Evolutionary conservation across 768 basidiomycete genomes (phyloP).

Genomic region (Omphalotus guepiniiformis): DNA sequence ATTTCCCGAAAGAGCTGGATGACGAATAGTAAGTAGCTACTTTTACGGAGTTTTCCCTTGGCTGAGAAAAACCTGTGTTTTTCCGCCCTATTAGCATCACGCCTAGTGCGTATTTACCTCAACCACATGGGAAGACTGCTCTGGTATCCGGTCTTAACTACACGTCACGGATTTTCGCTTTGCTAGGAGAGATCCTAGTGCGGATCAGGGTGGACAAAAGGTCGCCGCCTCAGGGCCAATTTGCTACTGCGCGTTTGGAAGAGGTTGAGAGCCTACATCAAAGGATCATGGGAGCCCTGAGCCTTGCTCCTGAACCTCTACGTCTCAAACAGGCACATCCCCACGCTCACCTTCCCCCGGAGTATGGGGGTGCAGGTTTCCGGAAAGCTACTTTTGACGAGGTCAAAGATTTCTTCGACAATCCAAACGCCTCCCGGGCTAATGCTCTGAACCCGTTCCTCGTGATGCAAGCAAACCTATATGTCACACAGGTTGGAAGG

Average conservation of each 20-base stretch:
- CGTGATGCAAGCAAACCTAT: conserved; percentile 90
- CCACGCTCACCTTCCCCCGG: conserved; percentile 47
- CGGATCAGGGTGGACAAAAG: conserved; percentile 85
- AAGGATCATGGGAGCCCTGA: conserved; percentile 69
- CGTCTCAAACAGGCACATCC: conserved; percentile 57
- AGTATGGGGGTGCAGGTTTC: conserved; percentile 69
- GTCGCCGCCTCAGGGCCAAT: conserved; percentile 80
- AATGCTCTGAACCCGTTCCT: conserved; percentile 87
- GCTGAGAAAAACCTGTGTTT: conserved; percentile 10
- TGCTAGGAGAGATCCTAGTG: conserved; percentile 82
- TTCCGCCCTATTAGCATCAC: conserved; percentile 57
- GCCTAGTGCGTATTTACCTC: conserved; percentile 75
- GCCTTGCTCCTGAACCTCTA: conserved; percentile 72
- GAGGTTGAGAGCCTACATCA: conserved; percentile 80
- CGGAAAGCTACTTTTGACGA: conserved; percentile 81
- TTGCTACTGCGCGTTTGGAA: conserved; percentile 78
- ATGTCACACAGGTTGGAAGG: conserved; percentile 78
- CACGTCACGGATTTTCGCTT: conserved; percentile 78
- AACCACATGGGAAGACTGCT: conserved; percentile 84
- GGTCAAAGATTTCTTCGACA: conserved; percentile 88
- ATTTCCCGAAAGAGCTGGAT: conserved; percentile 85
- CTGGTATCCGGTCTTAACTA: conserved; percentile 86
- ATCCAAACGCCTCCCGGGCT: conserved; percentile 81
- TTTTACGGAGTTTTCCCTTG: conserved; percentile 11
- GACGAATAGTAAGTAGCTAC: conserved; percentile 73